Percentiles rank a stretch among this genome's conserved stretches.
Conservation (phyloP, 2,329 filamentous ascomycete genomes). For the Fusarium subglutinans region DNA sequence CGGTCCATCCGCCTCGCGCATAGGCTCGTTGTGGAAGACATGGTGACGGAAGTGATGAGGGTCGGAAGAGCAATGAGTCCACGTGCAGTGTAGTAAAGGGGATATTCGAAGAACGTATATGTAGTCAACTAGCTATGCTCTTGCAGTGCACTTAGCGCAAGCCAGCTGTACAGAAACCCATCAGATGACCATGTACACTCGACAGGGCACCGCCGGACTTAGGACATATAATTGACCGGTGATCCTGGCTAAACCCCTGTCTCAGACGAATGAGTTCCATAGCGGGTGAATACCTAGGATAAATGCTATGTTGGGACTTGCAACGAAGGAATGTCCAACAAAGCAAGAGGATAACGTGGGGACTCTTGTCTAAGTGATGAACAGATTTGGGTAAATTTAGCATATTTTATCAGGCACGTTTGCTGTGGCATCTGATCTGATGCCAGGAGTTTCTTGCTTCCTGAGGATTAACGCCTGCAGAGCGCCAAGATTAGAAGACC, state of each 20-base stretch:
- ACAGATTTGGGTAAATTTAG: background rate
- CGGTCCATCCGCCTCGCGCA: too few relatives aligned
- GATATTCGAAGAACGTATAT: background rate
- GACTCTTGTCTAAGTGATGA: background rate
- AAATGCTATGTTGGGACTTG: too few relatives aligned
- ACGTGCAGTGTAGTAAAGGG: too few relatives aligned
- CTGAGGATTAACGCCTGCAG: background rate
- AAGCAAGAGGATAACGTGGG: background rate
- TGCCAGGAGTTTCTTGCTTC: background rate
- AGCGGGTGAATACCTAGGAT: background rate
- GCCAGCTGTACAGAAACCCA: background rate
- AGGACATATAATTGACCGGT: background rate
- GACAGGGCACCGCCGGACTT: background rate
- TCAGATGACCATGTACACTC: background rate
- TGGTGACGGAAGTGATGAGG: background rate
- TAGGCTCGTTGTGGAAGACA: background rate
- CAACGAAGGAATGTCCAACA: background rate
- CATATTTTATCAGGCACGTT: fast-evolving
- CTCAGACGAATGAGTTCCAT: background rate
- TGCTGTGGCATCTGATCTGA: background rate
- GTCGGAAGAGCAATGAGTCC: too few relatives aligned
- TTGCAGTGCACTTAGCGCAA: too few relatives aligned
- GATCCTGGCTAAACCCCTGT: background rate
- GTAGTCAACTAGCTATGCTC: background rate
- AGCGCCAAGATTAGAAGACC: background rate